A percentile compares a stretch with the other conserved stretches of the same genome.
Conservation (phyloP, 257 asterid species). For the Petunia secreta region DNA sequence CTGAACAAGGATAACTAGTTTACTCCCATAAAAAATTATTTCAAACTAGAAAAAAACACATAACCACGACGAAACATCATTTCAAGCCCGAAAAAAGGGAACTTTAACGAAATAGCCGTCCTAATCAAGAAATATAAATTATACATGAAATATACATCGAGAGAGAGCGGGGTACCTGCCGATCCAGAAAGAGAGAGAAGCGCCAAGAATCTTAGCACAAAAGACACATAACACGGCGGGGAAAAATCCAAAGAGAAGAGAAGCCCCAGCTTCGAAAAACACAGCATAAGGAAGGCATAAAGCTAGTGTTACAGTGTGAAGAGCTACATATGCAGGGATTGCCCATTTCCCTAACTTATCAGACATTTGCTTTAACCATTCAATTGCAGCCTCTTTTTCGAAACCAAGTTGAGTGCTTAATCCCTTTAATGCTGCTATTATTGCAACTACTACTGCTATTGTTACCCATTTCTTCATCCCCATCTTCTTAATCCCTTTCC, state of each 20-base stretch:
- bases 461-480: conserved; percentile 43
- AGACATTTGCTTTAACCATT: conserved; percentile 55
- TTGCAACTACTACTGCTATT: conserved; percentile 46
- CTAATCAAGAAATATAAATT: background rate
- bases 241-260: conserved; percentile 82
- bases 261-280: conserved; percentile 95
- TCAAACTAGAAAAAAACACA: background rate
- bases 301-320: conserved; percentile 83
- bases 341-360: conserved; percentile 92
- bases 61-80: background rate
- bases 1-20: background rate
- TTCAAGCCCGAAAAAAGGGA: too few relatives aligned
- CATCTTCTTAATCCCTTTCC: conserved; percentile 31
- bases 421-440: conserved; percentile 38
- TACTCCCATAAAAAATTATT: background rate
- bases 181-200: conserved; percentile 94
- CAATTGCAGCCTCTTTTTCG: conserved; percentile 52
- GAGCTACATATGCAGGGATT: conserved; percentile 77
- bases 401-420: conserved; percentile 50
- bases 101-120: too few relatives aligned
- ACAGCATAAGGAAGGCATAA: conserved; percentile 93
- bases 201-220: conserved; percentile 88
- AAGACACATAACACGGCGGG: conserved; percentile 90
- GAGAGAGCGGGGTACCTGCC: conserved; percentile 53
- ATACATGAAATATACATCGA: background rate